Evolutionary conservation across 805 yeast species (phyloP).

Genomic region (Starmerella kuoi): DNA sequence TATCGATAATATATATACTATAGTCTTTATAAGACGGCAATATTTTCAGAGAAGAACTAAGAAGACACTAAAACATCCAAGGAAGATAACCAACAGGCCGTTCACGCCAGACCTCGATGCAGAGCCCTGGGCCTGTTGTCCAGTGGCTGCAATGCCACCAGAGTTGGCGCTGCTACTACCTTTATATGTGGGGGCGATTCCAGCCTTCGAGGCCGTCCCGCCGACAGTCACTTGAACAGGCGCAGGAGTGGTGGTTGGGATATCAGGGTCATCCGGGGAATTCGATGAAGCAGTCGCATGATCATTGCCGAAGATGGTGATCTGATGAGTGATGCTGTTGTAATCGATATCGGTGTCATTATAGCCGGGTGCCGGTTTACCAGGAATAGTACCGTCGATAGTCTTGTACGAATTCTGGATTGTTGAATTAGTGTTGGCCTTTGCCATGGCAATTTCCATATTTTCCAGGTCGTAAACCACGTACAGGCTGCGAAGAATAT

Average conservation of each 20-base stretch:
- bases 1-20: too few relatives aligned
- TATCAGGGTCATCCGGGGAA: neutral
- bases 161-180: too few relatives aligned
- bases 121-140: too few relatives aligned
- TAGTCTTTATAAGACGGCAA: too few relatives aligned
- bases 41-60: too few relatives aligned
- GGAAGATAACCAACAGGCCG: too few relatives aligned
- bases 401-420: slow-evolving; percentile 16
- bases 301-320: neutral
- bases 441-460: slow-evolving; percentile 44
- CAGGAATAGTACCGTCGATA: slow-evolving; percentile 22
- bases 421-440: slow-evolving; percentile 27
- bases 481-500: slow-evolving; percentile 50
- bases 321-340: neutral
- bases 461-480: slow-evolving; percentile 54
- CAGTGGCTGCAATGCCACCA: too few relatives aligned
- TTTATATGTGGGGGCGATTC: too few relatives aligned
- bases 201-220: too few relatives aligned
- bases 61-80: too few relatives aligned
- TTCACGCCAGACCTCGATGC: too few relatives aligned
- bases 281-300: neutral
- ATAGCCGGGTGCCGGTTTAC: slow-evolving; percentile 7
- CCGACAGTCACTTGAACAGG: neutral
- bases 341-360: neutral
- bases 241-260: neutral